phyloP scores from a whole-genome alignment of 2,329 filamentous ascomycete species.

The Bipolaris zeicola region DNA sequence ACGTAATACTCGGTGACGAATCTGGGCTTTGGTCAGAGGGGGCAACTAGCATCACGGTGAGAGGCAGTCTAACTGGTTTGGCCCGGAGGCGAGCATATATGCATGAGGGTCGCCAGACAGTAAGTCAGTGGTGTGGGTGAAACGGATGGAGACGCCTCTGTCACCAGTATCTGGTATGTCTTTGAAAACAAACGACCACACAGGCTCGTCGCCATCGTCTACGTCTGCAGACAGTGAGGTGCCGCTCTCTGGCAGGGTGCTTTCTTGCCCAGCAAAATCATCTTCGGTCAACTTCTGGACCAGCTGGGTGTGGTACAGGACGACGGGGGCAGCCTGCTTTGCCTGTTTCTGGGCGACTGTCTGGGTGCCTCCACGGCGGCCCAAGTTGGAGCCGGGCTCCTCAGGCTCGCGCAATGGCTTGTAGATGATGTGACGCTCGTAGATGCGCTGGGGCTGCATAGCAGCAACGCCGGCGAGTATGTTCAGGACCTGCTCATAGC shows the following conservation, averaged over 20 bases:
- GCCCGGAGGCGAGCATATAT: slow-evolving; percentile 58
- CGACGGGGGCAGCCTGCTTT: slow-evolving; percentile 49
- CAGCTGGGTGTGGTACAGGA: slow-evolving; percentile 61
- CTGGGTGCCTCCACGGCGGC: slow-evolving; percentile 46
- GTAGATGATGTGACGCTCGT: slow-evolving; percentile 65
- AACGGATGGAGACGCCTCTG: slow-evolving; percentile 59
- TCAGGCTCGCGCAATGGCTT: slow-evolving; percentile 58
- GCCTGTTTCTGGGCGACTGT: slow-evolving; percentile 37
- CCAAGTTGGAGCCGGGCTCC: slow-evolving; percentile 44
- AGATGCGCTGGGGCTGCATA: slow-evolving; percentile 62
- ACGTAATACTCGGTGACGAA: slow-evolving; percentile 63
- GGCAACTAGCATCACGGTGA: slow-evolving; percentile 11
- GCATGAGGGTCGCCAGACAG: slow-evolving; percentile 56
- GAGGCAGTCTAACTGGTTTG: slow-evolving; percentile 54
- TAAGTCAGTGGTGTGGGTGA: slow-evolving; percentile 57
- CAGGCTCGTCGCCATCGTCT: slow-evolving; percentile 31
- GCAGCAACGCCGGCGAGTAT: slow-evolving; percentile 66
- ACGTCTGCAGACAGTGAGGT: slow-evolving; percentile 30
- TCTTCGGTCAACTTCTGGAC: slow-evolving; percentile 50
- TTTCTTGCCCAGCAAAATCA: slow-evolving; percentile 40
- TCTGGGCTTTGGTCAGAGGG: slow-evolving; percentile 46
- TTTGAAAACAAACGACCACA: slow-evolving; percentile 49
- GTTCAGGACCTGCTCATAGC: slow-evolving; percentile 65
- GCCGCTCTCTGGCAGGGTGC: slow-evolving; percentile 9
- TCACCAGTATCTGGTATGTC: slow-evolving; percentile 57